phyloP scores from a whole-genome alignment of 495 filamentous ascomycete species.

The Hypoxylon trugodes region DNA sequence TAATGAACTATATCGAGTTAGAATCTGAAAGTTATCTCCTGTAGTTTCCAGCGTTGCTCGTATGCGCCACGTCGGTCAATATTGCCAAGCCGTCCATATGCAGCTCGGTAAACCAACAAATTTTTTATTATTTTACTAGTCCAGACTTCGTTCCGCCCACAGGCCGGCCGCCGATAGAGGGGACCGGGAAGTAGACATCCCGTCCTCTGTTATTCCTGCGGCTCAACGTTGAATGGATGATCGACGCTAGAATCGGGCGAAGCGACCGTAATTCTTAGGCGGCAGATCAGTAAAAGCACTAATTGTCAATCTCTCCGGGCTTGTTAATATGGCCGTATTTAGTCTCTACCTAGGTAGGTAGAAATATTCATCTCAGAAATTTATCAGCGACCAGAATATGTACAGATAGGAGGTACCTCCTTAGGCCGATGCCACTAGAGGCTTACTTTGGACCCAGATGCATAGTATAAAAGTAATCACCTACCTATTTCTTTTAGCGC shows the following conservation, averaged over 20 bases:
- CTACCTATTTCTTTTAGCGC: not conserved
- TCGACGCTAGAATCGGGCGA: not conserved
- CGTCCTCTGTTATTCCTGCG: conserved; percentile 1
- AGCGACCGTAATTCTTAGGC: not conserved
- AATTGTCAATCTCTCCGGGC: not conserved
- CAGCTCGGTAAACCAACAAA: too few relatives aligned
- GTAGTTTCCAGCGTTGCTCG: too few relatives aligned
- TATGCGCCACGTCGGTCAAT: too few relatives aligned
- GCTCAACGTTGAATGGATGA: conserved; percentile 7
- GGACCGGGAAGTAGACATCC: too few relatives aligned
- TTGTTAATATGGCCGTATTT: too few relatives aligned
- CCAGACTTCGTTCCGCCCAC: too few relatives aligned
- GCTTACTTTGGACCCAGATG: not conserved
- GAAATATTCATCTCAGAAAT: not conserved
- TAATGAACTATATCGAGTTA: too few relatives aligned
- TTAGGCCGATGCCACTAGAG: not conserved
- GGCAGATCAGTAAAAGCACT: not conserved
- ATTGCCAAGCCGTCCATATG: too few relatives aligned
- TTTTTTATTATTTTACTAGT: too few relatives aligned
- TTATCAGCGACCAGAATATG: not conserved
- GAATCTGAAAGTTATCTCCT: too few relatives aligned
- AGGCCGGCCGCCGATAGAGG: too few relatives aligned
- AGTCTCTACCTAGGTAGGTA: not conserved
- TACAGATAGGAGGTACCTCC: too few relatives aligned
- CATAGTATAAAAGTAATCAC: not conserved